phyloP scores from a whole-genome alignment of 352 stramenopile species.

The Phytophthora idaei region DNA sequence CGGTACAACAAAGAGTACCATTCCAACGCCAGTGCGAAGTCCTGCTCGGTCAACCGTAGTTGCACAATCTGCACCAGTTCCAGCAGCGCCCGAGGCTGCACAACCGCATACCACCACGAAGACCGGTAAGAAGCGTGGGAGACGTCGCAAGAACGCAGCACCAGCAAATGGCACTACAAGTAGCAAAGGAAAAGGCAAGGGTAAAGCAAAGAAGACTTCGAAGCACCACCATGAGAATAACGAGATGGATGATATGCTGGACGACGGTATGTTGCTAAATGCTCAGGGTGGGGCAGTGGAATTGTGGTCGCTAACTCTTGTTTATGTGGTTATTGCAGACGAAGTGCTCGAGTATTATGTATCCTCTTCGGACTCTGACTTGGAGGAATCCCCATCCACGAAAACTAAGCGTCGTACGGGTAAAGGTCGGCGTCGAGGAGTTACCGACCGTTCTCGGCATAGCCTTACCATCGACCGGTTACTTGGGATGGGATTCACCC shows the following conservation, averaged over 20 bases:
- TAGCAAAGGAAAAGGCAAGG: slow-evolving; percentile 26
- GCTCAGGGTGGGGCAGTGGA: not conserved
- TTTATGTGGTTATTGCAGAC: slow-evolving; percentile 13
- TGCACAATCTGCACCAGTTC: slow-evolving; percentile 5
- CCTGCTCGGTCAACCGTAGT: not conserved
- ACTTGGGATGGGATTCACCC: slow-evolving; percentile 64
- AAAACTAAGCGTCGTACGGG: slow-evolving; percentile 15
- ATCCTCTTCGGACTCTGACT: slow-evolving; percentile 29
- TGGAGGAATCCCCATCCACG: slow-evolving; percentile 24
- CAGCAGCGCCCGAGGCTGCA: not conserved
- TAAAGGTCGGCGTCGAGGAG: slow-evolving; percentile 19
- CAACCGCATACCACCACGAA: slow-evolving; percentile 12
- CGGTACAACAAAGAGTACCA: slow-evolving; percentile 1
- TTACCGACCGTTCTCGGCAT: slow-evolving; percentile 39
- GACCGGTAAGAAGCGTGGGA: slow-evolving; percentile 39
- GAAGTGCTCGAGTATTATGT: slow-evolving; percentile 14
- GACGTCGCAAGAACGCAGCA: slow-evolving; percentile 16
- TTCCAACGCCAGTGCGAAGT: slow-evolving; percentile 3
- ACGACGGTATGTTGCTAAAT: slow-evolving; percentile 22
- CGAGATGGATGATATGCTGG: slow-evolving; percentile 7
- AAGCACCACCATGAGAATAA: slow-evolving; percentile 6
- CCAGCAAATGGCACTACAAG: slow-evolving; percentile 7
- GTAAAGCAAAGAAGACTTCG: slow-evolving; percentile 23
- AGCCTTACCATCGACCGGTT: slow-evolving; percentile 68
- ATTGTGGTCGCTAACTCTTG: slow-evolving; percentile 8